Evolutionary conservation across 805 yeast genomes (phyloP).

Genomic region (Spathaspora sp.): DNA sequence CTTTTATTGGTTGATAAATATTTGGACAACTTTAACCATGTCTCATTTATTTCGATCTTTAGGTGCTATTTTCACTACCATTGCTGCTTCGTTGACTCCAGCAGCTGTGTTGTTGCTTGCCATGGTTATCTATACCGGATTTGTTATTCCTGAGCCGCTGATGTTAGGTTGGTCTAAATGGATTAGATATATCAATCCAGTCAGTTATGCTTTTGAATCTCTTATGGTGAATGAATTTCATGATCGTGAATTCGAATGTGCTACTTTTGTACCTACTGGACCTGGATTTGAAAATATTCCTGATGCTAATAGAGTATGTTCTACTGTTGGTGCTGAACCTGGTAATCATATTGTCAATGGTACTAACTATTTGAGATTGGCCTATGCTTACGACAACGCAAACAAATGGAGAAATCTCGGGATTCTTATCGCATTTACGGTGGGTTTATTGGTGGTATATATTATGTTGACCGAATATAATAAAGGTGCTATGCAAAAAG

Average conservation of each 20-base stretch:
- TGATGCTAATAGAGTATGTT: slow-evolving; percentile 46
- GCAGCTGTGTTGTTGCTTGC: slow-evolving; percentile 45
- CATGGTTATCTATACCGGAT: slow-evolving; percentile 52
- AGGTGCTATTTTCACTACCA: slow-evolving; percentile 38
- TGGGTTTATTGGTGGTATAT: slow-evolving; percentile 35
- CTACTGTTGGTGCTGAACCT: slow-evolving; percentile 52
- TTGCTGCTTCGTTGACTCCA: slow-evolving; percentile 40
- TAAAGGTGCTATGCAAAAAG: slow-evolving; percentile 44
- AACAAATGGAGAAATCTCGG: slow-evolving; percentile 84
- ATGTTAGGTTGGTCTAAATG: slow-evolving; percentile 65
- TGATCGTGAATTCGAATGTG: slow-evolving; percentile 51
- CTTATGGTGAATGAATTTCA: slow-evolving; percentile 64
- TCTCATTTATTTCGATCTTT: slow-evolving; percentile 38
- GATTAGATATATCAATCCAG: slow-evolving; percentile 40
- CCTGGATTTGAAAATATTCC: slow-evolving; percentile 43
- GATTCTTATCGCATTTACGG: slow-evolving; percentile 49
- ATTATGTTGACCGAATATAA: slow-evolving; percentile 31
- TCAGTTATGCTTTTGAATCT: slow-evolving; percentile 47
- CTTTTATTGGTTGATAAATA: slow-evolving; percentile 30
- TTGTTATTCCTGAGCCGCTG: slow-evolving; percentile 36
- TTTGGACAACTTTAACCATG: slow-evolving; percentile 32
- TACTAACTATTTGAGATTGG: slow-evolving; percentile 45
- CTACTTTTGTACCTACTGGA: slow-evolving; percentile 56
- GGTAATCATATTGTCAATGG: slow-evolving; percentile 57
- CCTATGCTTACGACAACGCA: slow-evolving; percentile 48